Evolutionary conservation across 75 land plant genomes (phyloP), one percentile per base, ranked within the genome.

Genomic region (Picea glauca): DNA sequence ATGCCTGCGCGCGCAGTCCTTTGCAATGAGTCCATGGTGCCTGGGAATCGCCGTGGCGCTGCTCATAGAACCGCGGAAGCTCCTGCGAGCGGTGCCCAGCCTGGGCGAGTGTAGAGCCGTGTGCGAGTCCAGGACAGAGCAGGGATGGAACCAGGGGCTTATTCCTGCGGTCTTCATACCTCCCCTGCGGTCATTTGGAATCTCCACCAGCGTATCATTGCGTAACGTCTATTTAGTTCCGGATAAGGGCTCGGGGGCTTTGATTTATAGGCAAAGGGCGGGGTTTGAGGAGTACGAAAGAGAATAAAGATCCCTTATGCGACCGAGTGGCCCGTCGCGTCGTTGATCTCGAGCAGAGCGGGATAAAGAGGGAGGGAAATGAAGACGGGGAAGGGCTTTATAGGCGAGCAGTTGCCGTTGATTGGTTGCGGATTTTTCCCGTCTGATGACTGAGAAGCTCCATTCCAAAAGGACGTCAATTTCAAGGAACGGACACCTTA

Each of bases 1-100:
- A 70, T 70, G 50, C 26, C 73, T 70, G 23, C 73, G 73, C 50
- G 23, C 54, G 12, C 73, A 70, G 50, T 70, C 73, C 73, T 70
- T 70, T 11, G 73, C 73, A 38, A 70, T 70, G 73, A 70, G 54
- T 6, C 73, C 73, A 40, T 70, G 43, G 56, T 50, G 56, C 54
- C 23, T 70, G 12, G 54, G 3, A 21, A 70, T 46, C 54, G 54
- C 43, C 9, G 7, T 70, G 6, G 54, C 21, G 73, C 73, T 70
- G 73, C 73, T 70, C 73, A 70, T 43, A 70, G 73, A 43, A 43
- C 73, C 21, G 23, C 54, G 73, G 50, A 43, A 70, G 50, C 73
- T 43, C 73, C 73, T 70, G 46, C 73, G 73, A 43, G 73, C 7
- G 35, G 50, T 35, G 23, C 73, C 73, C 73, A 20, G 21, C 54